Percentiles rank a stretch among this genome's conserved stretches.
These are phyloP conservation scores for Boletus bicolor DNA, from an alignment of 768 basidiomycete species.

Conservation along the genomic window DNA sequence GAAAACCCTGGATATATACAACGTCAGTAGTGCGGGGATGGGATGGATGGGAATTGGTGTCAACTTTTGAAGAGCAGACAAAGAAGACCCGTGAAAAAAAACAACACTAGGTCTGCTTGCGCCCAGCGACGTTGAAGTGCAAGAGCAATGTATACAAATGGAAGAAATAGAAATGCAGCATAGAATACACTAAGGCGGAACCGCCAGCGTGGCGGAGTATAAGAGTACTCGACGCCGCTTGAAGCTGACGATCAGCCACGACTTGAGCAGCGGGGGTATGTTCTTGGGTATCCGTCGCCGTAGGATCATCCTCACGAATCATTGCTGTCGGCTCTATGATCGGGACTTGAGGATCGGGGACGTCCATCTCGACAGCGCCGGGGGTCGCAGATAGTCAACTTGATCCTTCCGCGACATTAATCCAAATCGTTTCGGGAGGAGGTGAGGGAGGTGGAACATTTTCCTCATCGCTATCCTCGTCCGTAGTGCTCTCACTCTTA, in stretches of 20 bases:
- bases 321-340: constrained; percentile 28
- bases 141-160: constrained; percentile 42
- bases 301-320: constrained; percentile 20
- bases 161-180: constrained; percentile 43
- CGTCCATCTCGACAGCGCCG: constrained; percentile 17
- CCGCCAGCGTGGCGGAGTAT: constrained; percentile 35
- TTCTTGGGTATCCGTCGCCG: constrained; percentile 22
- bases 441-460: constrained; percentile 34
- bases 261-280: constrained; percentile 19
- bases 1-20: constrained; percentile 31
- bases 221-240: constrained; percentile 24
- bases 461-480: constrained; percentile 43
- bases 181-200: constrained; percentile 36
- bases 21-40: constrained; percentile 23
- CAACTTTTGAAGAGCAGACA: constrained; percentile 4
- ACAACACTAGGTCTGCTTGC: constrained; percentile 26
- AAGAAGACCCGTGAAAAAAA: constrained; percentile 5
- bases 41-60: constrained; percentile 2
- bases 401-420: constrained; percentile 24
- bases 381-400: constrained; percentile 31
- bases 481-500: constrained; percentile 33
- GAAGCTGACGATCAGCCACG: constrained; percentile 24
- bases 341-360: constrained; percentile 13
- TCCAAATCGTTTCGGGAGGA: constrained; percentile 30
- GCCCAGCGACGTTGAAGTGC: constrained; percentile 33